Base-by-base conservation (phyloP, 495 filamentous ascomycete species). In the Penicillium waksmanii region DNA sequence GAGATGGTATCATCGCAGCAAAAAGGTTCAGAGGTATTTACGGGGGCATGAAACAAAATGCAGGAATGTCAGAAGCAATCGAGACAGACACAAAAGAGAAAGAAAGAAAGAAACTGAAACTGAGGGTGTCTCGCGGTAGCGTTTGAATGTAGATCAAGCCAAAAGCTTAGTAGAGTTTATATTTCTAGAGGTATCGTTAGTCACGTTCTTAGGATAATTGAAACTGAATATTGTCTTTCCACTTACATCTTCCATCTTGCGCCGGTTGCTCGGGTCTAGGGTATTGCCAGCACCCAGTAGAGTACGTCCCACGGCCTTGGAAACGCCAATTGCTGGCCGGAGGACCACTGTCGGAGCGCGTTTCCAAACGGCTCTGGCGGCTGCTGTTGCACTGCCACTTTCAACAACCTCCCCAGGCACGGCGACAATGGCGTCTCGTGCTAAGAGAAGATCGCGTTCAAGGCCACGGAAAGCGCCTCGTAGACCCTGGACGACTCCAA, bases 201-300 rank as follows among this genome's bases (percentile, higher is more conserved):
- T 38, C 5, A 38, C 4, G 76, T 71, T 79, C 10, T 38, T 10
- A 9, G 17, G 3, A 18, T 42, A 19, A 34, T 53, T 17, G 15
- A 11, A n/a, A 33, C 11, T 5, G 21, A 34, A 38, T 38, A 18
- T 5, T 35, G 33, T 27, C 27, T 27, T 21, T 15, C 10, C 38
- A 78, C 91, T 86, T 77, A 95, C 92, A 80, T 96, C 92, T 63
- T 98, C 94, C 61, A 95, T 85, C 67, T 88, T 84, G 65, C 90
- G 84, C 64, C 87, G 79, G 73, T 96, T 93, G 64, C 85, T 83
- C 36, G 89, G 90, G 75, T 99, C 96, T 65, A 98, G 70, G 47
- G 90, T 86, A 73, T 98, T 99, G 4, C 92, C 93, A n/a, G 93
- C 93, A 19, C 96, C 96, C 73, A 97, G 77, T 61, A 98, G 74